Evolutionary conservation across 192 early-diverging fungal genomes (phyloP), one percentile per base, ranked within the genome.

Genomic region (Coemansia sp.): DNA sequence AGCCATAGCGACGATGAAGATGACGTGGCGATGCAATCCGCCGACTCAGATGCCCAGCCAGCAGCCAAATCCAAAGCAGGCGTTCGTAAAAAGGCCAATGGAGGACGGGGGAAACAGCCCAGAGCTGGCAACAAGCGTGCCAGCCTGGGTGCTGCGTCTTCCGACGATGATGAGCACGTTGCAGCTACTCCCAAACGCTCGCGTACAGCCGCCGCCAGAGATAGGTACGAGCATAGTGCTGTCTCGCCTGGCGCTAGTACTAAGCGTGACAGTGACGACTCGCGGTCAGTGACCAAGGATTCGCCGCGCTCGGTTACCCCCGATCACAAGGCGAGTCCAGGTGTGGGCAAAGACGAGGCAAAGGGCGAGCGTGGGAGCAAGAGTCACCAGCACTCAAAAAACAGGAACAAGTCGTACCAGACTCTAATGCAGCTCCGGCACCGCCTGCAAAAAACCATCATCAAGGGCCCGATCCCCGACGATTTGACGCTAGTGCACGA

Each of bases 361-460:
- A 72, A 64, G 65, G 16, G 48, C 26, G 59, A 68, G 16, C 78
- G 70, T 34, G 23, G 63, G 28, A 41, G 66, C 23, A 81, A 65
- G 62, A 25, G 18, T 16, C 78, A 81, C 41, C 77, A 71, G 50
- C 39, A 56, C 1, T 4, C 45, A 37, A 81, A 81, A 59, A 66
- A 41, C 42, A 62, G 59, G 47, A 63, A 64, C 69, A 75, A 75
- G 37, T 48, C 66, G 41, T 78, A 70, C 55, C 70, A 83, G 18
- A 38, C 66, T 39, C 56, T 75, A 20, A 83, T 83, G 82, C 76
- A 76, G 41, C 70, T 78, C 31, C 73, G 82, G 8, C 82, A 83
- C 73, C 67, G 67, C 38, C 68, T 83, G 11, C 82, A 83, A 52
- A 83, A 83, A 68, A 72, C 76, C 2, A 53, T 83, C 14, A 77